Evolutionary conservation across 495 filamentous ascomycete species (phyloP), one percentile per base, ranked within the genome.

Genomic region (Neurospora sp.): DNA sequence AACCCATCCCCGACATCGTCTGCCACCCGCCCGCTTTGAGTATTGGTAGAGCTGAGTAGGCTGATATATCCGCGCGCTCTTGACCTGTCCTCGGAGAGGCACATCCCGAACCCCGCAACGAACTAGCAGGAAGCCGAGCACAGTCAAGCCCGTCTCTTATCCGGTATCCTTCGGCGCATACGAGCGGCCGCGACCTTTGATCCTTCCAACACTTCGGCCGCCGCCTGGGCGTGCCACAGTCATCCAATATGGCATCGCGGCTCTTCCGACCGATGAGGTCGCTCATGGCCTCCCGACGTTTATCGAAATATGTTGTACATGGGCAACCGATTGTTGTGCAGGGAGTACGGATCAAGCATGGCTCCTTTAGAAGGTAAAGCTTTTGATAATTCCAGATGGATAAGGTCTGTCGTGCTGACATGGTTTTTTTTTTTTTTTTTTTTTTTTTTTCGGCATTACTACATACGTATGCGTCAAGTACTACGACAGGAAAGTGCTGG

Each of bases 151-250:
- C 53, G 22, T 16, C 53, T 61, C 27, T 7, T 27, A 31, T 61
- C 27, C 3, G 53, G 16, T 61, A 35, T 61, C 27, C 10, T 35
- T 61, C 12, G 27, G 27, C 53, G 53, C 53, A 61, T 61, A 61
- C 53, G 53, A 61, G 53, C 22, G 53, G 14, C 53, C 53, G 53
- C 22, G 27, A 61, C 53, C 53, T 16, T 61, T 61, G 53, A 61
- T 61, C 27, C 53, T 41, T 44, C 71, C 44, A 42, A 45, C 40
- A 69, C 70, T 22, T 73, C 75, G 81, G 83, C 81, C 81, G 80
- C 81, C 82, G 73, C 38, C 39, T 42, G 72, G 82, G 82, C 80
- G 81, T 72, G 80, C 81, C 80, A 75, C 73, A 59, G 70, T 70
- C 45, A 27, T 38, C 39, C 78, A 41, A 44, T 73, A 85, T 85